A percentile compares a stretch with the other conserved stretches of the same genome.
phyloP scores from a whole-genome alignment of 2,329 filamentous ascomycete genomes.

The Penicillium sp. region DNA sequence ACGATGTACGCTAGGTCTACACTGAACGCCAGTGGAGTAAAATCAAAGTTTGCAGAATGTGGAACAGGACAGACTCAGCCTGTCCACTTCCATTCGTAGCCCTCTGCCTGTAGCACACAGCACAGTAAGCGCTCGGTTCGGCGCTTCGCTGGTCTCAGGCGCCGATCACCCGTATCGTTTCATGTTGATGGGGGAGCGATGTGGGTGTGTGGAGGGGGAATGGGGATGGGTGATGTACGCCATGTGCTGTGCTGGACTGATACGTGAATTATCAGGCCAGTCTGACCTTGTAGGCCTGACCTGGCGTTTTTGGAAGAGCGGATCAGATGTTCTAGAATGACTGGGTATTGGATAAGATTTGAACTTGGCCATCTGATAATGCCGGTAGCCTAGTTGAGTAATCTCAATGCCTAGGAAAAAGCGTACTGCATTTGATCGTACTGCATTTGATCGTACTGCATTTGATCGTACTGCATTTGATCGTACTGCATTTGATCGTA shows the following conservation, averaged over 20 bases:
- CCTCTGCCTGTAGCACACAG: not conserved
- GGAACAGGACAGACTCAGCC: not conserved
- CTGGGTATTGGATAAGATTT: too few species aligned
- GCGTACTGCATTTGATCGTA: too few species aligned
- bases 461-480: too few species aligned
- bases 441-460: too few species aligned
- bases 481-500: too few species aligned
- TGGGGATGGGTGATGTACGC: not conserved
- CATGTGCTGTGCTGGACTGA: not conserved
- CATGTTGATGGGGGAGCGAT: conserved; percentile 13
- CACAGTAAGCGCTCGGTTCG: not conserved
- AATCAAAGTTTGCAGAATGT: not conserved
- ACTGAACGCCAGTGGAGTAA: not conserved
- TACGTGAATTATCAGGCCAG: not conserved
- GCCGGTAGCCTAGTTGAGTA: not conserved
- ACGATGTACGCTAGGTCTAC: not conserved
- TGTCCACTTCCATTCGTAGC: not conserved
- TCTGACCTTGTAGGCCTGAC: not conserved
- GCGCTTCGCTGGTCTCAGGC: conserved; percentile 6
- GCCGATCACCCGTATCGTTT: conserved; percentile 29
- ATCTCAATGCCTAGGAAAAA: too few species aligned
- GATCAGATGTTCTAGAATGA: not conserved
- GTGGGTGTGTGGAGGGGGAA: not conserved
- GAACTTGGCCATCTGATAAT: not conserved
- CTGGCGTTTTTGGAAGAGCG: not conserved